A percentile compares a stretch with the other conserved stretches of the same genome.
These are phyloP conservation scores for Phytophthora foliorum DNA, from an alignment of 352 stramenopile genomes.

Conservation along the genomic window DNA sequence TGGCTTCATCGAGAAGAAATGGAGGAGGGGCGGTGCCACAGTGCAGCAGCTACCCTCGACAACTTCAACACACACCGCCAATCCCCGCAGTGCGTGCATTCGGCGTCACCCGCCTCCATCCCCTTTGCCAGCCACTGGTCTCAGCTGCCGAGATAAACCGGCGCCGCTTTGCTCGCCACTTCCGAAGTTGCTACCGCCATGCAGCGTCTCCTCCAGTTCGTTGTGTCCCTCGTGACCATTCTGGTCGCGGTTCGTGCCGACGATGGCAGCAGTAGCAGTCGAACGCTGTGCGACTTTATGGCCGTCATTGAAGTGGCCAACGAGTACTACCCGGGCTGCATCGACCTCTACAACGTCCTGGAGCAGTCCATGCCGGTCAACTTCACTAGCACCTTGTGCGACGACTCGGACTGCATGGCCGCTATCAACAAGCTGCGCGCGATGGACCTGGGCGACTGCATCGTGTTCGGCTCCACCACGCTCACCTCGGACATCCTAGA, in stretches of 20 bases:
- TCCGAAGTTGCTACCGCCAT: constrained; percentile 10
- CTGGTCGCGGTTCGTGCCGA: constrained; percentile 4
- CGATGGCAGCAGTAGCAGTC: background rate
- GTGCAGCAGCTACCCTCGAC: background rate
- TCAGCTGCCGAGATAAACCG: constrained; percentile 5
- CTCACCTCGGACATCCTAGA: constrained; percentile 39
- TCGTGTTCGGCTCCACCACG: constrained; percentile 35
- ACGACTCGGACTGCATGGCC: constrained; percentile 27
- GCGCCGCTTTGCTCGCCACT: constrained; percentile 6
- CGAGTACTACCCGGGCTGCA: constrained; percentile 26
- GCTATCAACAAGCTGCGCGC: constrained; percentile 30
- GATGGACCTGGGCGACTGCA: constrained; percentile 40
- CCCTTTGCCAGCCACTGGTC: constrained; percentile 8
- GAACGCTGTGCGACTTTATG: constrained; percentile 26
- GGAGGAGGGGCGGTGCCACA: constrained; percentile 18
- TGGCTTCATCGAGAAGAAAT: constrained; percentile 24
- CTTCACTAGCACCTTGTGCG: constrained; percentile 31
- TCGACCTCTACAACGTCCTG: constrained; percentile 41
- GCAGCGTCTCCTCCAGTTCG: constrained; percentile 25
- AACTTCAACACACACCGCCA: constrained; percentile 5
- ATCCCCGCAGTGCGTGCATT: background rate
- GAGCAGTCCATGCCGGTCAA: constrained; percentile 38
- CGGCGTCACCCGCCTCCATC: constrained; percentile 9
- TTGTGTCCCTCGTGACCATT: constrained; percentile 17
- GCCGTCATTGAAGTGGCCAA: constrained; percentile 41